A percentile compares a stretch with the other conserved stretches of the same genome.
These are phyloP conservation scores for Cladophialophora psammophila DNA, from an alignment of 2,329 filamentous ascomycete genomes.

Conservation along the genomic window DNA sequence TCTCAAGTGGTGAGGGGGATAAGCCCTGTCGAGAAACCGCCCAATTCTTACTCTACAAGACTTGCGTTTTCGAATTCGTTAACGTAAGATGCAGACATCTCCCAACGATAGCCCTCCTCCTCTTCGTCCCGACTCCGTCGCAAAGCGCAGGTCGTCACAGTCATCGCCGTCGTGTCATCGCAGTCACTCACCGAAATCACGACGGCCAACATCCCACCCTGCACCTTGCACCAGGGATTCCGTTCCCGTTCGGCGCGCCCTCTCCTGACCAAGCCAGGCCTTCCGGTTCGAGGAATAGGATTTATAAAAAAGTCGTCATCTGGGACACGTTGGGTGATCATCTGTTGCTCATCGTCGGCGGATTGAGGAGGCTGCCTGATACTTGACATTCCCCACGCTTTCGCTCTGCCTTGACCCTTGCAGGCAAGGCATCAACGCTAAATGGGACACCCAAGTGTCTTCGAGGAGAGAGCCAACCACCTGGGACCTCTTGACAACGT, in stretches of 20 bases:
- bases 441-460: not conserved
- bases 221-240: not conserved
- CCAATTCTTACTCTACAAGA: not conserved
- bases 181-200: not conserved
- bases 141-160: conserved; percentile 1
- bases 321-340: conserved; percentile 6
- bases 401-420: conserved; percentile 19
- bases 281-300: not conserved
- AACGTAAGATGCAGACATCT: conserved; percentile 1
- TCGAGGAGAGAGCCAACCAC: conserved; percentile 6
- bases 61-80: conserved; percentile 2
- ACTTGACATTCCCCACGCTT: conserved; percentile 30
- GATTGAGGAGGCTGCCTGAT: conserved; percentile 12
- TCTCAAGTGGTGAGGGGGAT: not conserved
- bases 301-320: conserved; percentile 2
- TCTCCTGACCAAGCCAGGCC: not conserved
- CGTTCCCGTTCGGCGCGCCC: conserved; percentile 24
- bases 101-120: conserved; percentile 1
- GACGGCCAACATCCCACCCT: not conserved
- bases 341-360: conserved; percentile 9
- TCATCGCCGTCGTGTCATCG: not conserved
- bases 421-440: conserved; percentile 12
- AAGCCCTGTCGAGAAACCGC: not conserved
- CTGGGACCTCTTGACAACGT: conserved; percentile 12
- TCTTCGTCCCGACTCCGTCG: not conserved